Percentiles rank a stretch among this genome's conserved stretches.
These are phyloP conservation scores for Cucurbita ficifolia DNA, from an alignment of 306 rosid genomes.

Conservation along the genomic window DNA sequence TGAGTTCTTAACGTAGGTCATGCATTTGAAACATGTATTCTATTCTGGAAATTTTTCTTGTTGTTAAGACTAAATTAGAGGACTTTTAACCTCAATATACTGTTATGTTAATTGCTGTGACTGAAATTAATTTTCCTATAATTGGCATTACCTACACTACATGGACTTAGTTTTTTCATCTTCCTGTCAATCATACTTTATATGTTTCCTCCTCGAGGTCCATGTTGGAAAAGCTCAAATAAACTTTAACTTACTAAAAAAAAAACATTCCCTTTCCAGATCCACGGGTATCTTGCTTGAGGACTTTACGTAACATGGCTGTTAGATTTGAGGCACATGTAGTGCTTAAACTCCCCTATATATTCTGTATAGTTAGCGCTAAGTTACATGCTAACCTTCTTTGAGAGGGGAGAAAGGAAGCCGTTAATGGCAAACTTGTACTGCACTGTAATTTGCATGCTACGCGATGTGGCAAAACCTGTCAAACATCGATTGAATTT, in stretches of 20 bases:
- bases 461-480: not conserved
- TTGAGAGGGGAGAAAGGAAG: not conserved
- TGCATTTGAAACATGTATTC: not conserved
- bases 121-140: not conserved
- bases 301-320: not conserved
- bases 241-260: not conserved
- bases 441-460: not conserved
- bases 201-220: not conserved
- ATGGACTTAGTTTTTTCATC: not conserved
- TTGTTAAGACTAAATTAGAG: not conserved
- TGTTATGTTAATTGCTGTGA: not conserved
- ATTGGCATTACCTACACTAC: not conserved
- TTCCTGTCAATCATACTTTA: not conserved
- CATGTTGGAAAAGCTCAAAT: not conserved
- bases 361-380: not conserved
- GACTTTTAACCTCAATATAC: not conserved
- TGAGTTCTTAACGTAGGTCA: not conserved
- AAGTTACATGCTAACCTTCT: not conserved
- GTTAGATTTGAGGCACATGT: not conserved
- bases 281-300: not conserved
- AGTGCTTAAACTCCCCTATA: not conserved
- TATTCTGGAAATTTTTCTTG: not conserved
- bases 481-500: not conserved
- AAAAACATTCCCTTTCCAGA: not conserved
- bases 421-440: not conserved